Conservation (phyloP, 148 eudicot genomes). For the Simmondsia chinensis region DNA sequence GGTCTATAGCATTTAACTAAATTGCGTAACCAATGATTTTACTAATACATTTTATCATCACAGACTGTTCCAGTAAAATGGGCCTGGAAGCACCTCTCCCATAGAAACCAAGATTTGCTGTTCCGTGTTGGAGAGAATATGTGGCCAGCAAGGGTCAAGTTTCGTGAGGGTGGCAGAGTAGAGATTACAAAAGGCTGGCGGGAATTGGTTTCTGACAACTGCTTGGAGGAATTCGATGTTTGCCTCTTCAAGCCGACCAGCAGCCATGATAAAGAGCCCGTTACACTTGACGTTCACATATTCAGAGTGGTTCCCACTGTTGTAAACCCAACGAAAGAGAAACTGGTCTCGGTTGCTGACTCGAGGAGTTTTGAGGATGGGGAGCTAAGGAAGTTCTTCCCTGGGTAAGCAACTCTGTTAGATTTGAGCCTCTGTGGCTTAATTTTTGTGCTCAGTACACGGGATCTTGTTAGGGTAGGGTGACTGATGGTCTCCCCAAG, state of each 20-base stretch:
- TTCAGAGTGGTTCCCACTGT: slow-evolving; percentile 15
- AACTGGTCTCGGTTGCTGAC: too few species aligned
- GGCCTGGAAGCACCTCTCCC: slow-evolving; percentile 11
- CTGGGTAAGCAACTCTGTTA: too few species aligned
- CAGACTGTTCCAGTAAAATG: slow-evolving; percentile 25
- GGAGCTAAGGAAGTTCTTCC: too few species aligned
- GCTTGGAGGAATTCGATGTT: slow-evolving; percentile 28
- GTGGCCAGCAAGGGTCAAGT: slow-evolving; percentile 16
- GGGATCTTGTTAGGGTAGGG: too few species aligned
- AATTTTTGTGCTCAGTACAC: too few species aligned
- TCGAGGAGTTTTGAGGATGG: too few species aligned
- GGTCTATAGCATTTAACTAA: too few species aligned
- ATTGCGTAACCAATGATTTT: too few species aligned
- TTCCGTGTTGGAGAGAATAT: slow-evolving; percentile 25
- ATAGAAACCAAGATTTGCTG: slow-evolving; percentile 8
- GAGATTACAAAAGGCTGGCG: slow-evolving; percentile 18
- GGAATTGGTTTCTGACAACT: slow-evolving; percentile 19
- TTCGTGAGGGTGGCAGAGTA: slow-evolving; percentile 2
- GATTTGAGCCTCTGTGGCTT: too few species aligned
- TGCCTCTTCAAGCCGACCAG: slow-evolving; percentile 15
- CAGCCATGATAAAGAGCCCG: slow-evolving; percentile 3
- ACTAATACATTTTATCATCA: not conserved
- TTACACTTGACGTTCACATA: slow-evolving; percentile 17
- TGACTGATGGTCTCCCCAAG: too few species aligned
- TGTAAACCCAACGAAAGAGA: too few species aligned